Percentiles rank a stretch among this genome's conserved stretches.
phyloP scores from a whole-genome alignment of 768 basidiomycete species.

The Rhodotorula kratochvilovae region DNA sequence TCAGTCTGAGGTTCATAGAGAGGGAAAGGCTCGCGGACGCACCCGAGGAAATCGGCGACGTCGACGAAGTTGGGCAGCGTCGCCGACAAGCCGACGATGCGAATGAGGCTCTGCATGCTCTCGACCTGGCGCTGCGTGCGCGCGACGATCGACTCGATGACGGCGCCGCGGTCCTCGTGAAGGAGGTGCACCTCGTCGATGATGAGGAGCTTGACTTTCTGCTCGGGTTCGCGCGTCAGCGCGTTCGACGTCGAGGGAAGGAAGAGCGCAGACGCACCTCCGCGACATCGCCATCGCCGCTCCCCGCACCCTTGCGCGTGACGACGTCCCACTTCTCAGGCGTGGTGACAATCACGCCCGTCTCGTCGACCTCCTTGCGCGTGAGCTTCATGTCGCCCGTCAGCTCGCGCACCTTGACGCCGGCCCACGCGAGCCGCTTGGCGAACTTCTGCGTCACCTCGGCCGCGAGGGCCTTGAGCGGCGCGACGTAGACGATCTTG shows the following conservation, averaged over 20 bases:
- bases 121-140: constrained; percentile 92
- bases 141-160: constrained; percentile 96
- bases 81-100: constrained; percentile 88
- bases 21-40: no score
- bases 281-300: constrained; percentile 92
- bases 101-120: constrained; percentile 89
- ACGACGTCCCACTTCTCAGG: constrained; percentile 99
- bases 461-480: constrained; percentile 95
- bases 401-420: constrained; percentile 78
- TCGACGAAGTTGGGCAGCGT: constrained; percentile 96
- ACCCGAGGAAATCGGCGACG: constrained; percentile 79
- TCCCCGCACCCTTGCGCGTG: constrained; percentile 73
- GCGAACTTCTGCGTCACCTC: constrained; percentile 90
- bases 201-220: constrained; percentile 90
- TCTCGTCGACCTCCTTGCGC: constrained; percentile 83
- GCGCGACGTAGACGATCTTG: constrained; percentile 97
- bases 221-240: background rate
- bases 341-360: constrained; percentile 96
- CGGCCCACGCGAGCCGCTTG: constrained; percentile 84
- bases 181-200: constrained; percentile 96
- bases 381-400: constrained; percentile 98
- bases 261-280: constrained; percentile 51
- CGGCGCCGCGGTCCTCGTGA: constrained; percentile 95
- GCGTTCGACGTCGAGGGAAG: background rate
- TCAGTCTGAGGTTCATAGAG: no score